phyloP scores from a whole-genome alignment of 1,139 yeast genomes.

The Hansenula lynferdii region DNA sequence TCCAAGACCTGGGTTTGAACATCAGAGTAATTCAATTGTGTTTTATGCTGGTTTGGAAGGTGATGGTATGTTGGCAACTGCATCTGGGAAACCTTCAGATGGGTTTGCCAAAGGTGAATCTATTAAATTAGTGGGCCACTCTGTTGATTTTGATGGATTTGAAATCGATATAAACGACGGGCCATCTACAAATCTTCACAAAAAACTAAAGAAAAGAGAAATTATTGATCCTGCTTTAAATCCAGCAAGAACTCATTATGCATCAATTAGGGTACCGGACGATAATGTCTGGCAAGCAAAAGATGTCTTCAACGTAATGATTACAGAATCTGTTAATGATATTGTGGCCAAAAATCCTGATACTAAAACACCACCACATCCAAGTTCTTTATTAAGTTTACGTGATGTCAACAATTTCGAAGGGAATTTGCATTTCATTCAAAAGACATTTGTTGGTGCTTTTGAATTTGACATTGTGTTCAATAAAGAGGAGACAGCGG shows the following conservation, averaged over 20 bases:
- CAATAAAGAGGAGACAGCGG: conserved; percentile 41
- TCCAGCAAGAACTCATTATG: conserved; percentile 56
- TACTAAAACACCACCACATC: conserved; percentile 29
- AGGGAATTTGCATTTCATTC: conserved; percentile 79
- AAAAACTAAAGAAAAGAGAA: conserved; percentile 21
- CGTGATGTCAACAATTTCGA: conserved; percentile 57
- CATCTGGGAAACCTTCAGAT: conserved; percentile 28
- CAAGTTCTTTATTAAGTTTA: conserved; percentile 40
- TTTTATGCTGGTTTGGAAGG: conserved; percentile 79
- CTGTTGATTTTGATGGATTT: conserved; percentile 54
- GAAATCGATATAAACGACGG: conserved; percentile 46
- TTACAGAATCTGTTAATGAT: conserved; percentile 62
- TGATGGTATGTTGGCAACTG: conserved; percentile 37
- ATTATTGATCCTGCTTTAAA: conserved; percentile 37
- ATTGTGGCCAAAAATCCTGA: conserved; percentile 33
- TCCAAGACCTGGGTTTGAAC: conserved; percentile 47
- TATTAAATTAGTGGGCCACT: conserved; percentile 45
- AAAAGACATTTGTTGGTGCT: conserved; percentile 68
- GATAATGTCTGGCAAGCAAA: conserved; percentile 76
- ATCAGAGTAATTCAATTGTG: conserved; percentile 57
- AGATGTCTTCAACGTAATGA: conserved; percentile 65
- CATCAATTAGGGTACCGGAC: conserved; percentile 67
- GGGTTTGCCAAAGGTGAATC: conserved; percentile 24
- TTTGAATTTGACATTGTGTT: conserved; percentile 73
- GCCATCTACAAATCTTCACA: conserved; percentile 39